A percentile compares a stretch with the other conserved stretches of the same genome.
Conservation (phyloP, 352 stramenopile species). For the Phytophthora ramorum region DNA sequence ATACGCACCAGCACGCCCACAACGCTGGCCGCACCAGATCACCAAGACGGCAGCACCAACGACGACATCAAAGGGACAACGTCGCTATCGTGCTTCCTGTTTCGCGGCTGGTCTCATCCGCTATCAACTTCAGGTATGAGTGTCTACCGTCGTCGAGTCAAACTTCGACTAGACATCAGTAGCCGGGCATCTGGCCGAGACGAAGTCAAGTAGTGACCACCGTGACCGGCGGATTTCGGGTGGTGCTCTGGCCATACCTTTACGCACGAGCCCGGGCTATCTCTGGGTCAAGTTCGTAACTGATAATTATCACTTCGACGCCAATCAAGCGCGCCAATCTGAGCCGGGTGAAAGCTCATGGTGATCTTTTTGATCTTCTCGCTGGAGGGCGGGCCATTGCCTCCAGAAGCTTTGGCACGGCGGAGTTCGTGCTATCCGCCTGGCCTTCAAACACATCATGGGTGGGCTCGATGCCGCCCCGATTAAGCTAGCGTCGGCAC, state of each 20-base stretch:
- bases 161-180: background rate
- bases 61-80: too few relatives aligned
- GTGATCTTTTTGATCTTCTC: conserved; percentile 23
- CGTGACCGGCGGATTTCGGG: conserved; percentile 13
- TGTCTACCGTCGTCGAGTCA: background rate
- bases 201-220: conserved; percentile 21
- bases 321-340: background rate
- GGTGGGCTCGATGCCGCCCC: background rate
- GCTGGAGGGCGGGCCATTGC: too few relatives aligned
- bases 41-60: background rate
- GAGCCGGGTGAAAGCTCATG: conserved; percentile 1
- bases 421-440: conserved; percentile 24
- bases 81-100: background rate
- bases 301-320: background rate
- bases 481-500: conserved; percentile 13
- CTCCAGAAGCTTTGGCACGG: conserved; percentile 9
- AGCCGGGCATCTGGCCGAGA: conserved; percentile 4
- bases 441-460: conserved; percentile 28
- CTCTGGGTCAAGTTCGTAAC: conserved; percentile 13
- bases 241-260: conserved; percentile 18
- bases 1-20: too few relatives aligned
- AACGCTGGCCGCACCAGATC: background rate
- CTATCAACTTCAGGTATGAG: background rate
- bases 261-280: conserved; percentile 25
- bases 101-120: background rate